These are phyloP conservation scores for Fusarium verticillioides DNA, from an alignment of 2,329 filamentous ascomycete species.

Conservation along the genomic window DNA sequence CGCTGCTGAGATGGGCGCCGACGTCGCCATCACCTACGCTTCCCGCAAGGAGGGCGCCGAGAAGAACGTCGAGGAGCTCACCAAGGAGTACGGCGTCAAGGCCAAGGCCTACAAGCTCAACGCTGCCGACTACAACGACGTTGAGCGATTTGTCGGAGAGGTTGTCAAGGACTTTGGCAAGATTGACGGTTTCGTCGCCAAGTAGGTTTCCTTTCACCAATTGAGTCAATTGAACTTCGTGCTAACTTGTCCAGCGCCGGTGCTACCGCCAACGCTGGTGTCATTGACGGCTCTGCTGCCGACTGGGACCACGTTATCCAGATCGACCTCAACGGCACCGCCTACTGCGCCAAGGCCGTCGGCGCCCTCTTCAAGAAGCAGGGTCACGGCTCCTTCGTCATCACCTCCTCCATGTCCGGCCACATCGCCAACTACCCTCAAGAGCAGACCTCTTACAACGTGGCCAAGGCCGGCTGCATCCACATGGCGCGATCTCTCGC, in stretches of 20 bases:
- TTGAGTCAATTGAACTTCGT: background rate
- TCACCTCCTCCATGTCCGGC: conserved; percentile 76
- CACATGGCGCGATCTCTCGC: conserved; percentile 61
- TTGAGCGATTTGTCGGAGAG: conserved; percentile 67
- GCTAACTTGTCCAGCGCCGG: conserved; percentile 59
- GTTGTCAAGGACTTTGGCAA: conserved; percentile 79
- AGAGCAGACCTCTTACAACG: conserved; percentile 74
- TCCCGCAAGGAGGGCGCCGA: conserved; percentile 75
- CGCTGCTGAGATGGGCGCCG: conserved; percentile 76
- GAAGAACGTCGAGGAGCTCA: conserved; percentile 73
- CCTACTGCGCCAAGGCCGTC: conserved; percentile 73
- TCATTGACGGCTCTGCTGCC: conserved; percentile 74
- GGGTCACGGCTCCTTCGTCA: conserved; percentile 72
- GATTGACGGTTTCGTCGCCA: conserved; percentile 80
- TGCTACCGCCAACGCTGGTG: conserved; percentile 73
- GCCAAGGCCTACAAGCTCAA: conserved; percentile 71
- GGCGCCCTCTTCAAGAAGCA: conserved; percentile 73
- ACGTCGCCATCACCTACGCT: conserved; percentile 78
- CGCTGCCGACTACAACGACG: conserved; percentile 62
- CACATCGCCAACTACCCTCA: conserved; percentile 78
- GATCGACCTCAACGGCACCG: conserved; percentile 74
- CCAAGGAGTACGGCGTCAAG: conserved; percentile 74
- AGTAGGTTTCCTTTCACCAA: conserved; percentile 61
- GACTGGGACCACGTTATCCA: conserved; percentile 73
- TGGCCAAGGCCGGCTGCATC: conserved; percentile 68